Percentiles rank a stretch among this genome's conserved stretches.
Evolutionary conservation across 2,329 filamentous ascomycete genomes (phyloP).

Genomic region (Triangularia setosa): DNA sequence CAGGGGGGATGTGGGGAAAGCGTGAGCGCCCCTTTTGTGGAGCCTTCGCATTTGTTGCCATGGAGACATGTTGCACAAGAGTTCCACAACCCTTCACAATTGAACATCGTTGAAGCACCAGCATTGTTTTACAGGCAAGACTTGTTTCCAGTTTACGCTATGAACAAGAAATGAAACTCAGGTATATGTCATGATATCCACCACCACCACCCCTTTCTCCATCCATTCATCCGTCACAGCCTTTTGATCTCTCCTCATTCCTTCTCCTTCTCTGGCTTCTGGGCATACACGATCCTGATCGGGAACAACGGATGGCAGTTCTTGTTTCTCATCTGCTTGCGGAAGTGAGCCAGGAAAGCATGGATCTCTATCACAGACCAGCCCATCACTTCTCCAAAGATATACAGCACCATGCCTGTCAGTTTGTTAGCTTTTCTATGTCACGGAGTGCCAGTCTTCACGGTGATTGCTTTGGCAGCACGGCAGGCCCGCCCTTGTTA

Average conservation of each 20-base stretch:
- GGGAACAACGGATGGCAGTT: background rate
- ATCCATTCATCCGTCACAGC: too few relatives aligned
- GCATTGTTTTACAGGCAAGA: too few relatives aligned
- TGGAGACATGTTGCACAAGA: too few relatives aligned
- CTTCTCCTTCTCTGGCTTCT: background rate
- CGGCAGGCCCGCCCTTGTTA: background rate
- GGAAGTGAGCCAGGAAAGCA: conserved; percentile 14
- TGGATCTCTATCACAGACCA: conserved; percentile 13
- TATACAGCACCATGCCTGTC: conserved; percentile 14
- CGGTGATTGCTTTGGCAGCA: background rate
- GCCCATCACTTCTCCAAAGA: conserved; percentile 15
- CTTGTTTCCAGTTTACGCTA: too few relatives aligned
- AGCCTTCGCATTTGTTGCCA: too few relatives aligned
- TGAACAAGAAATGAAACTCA: too few relatives aligned
- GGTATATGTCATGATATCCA: too few relatives aligned
- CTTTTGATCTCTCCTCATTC: background rate
- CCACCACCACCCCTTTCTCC: too few relatives aligned
- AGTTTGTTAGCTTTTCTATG: background rate
- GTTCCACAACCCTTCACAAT: too few relatives aligned
- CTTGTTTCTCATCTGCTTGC: background rate
- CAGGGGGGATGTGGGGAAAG: too few relatives aligned
- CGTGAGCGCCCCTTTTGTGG: too few relatives aligned
- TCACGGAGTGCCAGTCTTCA: background rate
- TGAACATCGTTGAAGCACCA: too few relatives aligned
- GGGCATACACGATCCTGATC: background rate